These are phyloP conservation scores for Solanum lignicaule DNA, from an alignment of 257 asterid genomes.

Conservation along the genomic window DNA sequence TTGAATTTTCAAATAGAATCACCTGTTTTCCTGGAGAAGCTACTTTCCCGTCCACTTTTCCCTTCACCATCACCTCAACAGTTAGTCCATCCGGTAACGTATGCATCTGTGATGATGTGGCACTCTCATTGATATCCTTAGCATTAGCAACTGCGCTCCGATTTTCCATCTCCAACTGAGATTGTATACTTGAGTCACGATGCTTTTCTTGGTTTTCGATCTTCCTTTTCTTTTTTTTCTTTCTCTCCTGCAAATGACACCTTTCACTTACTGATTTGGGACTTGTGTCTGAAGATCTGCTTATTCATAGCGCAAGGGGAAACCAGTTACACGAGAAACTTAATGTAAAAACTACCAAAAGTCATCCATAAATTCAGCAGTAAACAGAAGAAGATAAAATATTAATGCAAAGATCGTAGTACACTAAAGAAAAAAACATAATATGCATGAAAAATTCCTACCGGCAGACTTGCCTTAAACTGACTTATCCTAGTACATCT, in stretches of 20 bases:
- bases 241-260: slow-evolving; percentile 13
- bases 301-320: background rate
- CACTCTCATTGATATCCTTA: slow-evolving; percentile 10
- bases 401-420: background rate
- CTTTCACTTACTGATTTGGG: background rate
- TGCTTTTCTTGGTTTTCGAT: slow-evolving; percentile 1
- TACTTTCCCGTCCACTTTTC: slow-evolving; percentile 38
- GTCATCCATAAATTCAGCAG: background rate
- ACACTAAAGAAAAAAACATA: background rate
- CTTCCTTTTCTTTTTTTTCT: slow-evolving; percentile 12
- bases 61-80: slow-evolving; percentile 49
- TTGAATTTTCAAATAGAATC: background rate
- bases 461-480: background rate
- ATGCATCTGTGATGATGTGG: slow-evolving; percentile 11
- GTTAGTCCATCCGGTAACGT: slow-evolving; percentile 50
- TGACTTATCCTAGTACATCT: background rate
- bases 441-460: background rate
- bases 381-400: background rate
- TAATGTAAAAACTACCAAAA: background rate
- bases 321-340: background rate
- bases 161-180: slow-evolving; percentile 1
- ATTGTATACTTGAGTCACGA: background rate
- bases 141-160: background rate
- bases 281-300: background rate
- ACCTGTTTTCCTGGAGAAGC: slow-evolving; percentile 61